Evolutionary conservation across 371 early-diverging fungal genomes (phyloP), one percentile per base, ranked within the genome.

Genomic region (Mucor velutinosus): DNA sequence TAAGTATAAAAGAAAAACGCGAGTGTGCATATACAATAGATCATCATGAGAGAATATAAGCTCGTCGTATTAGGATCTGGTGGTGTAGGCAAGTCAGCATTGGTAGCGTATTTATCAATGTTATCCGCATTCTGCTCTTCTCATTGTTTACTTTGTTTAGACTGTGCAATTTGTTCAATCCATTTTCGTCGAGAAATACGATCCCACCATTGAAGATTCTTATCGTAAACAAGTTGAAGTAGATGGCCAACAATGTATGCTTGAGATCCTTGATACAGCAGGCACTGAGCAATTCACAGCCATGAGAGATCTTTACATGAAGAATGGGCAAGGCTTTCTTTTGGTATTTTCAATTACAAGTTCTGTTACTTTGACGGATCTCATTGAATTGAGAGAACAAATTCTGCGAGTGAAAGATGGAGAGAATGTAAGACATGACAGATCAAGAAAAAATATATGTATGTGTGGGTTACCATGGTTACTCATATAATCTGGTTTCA

Each of bases 131-230:
- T 14, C 37, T 37, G 37, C 14, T 37, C 8, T 4, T 37, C 35
- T 35, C 6, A 35, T 30, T 33, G 4, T 33, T 33, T 33, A 14
- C 37, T 0, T 37, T 37, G 19, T 33, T 39, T 59, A 95, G 94
- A 95, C 95, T 3, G 94, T 95, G 15, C 94, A 95, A 77, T 95
- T 94, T 76, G 94, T 95, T 35, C 95, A 95, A 76, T 89, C 90
- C 7, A 91, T 94, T 39, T 95, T 94, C 78, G 93, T 94, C 35
- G 95, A 94, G 63, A 90, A 92, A 73, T 95, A 95, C 73, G 95
- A 95, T 72, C 94, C 95, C 29, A 94, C 94, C 3, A 95, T 95
- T 67, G 95, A 95, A 76, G 95, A 95, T 75, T 92, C 92, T 33
- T 95, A 94, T 76, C 84, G 94, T 65, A 94, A 94, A 73, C 93